These are phyloP conservation scores for Penicillium silybi DNA, from an alignment of 495 filamentous ascomycete genomes.

Conservation along the genomic window DNA sequence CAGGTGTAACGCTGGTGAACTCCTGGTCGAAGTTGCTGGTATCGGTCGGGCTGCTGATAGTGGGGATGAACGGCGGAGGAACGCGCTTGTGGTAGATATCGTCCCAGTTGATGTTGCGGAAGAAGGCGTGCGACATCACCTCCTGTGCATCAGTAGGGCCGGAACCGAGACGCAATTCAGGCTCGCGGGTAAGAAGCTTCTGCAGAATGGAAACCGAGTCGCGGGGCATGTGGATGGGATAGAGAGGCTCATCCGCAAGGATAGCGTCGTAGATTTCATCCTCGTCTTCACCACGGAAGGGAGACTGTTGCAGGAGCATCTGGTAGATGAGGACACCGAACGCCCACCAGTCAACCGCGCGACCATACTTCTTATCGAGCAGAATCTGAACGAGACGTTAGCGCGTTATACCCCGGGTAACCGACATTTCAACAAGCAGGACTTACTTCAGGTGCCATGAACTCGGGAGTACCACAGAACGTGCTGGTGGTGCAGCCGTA, in stretches of 20 bases:
- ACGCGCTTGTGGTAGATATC: conserved; percentile 95
- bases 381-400: conserved; percentile 64
- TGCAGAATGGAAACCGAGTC: conserved; percentile 97
- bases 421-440: neutral
- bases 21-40: conserved; percentile 99
- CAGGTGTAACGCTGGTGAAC: conserved; percentile 97
- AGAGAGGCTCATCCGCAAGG: conserved; percentile 93
- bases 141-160: conserved; percentile 98
- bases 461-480: conserved; percentile 98
- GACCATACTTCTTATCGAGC: conserved; percentile 96
- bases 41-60: conserved; percentile 86
- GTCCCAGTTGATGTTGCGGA: conserved; percentile 97
- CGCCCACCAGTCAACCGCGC: conserved; percentile 99
- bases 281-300: conserved; percentile 98
- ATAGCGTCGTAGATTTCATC: conserved; percentile 99
- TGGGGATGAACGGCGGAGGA: conserved; percentile 80
- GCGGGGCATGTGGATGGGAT: conserved; percentile 98
- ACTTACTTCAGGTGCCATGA: conserved; percentile 96
- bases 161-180: conserved; percentile 85
- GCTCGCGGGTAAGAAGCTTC: conserved; percentile 94
- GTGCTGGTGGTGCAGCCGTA: conserved; percentile 95
- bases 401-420: neutral
- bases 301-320: conserved; percentile 98
- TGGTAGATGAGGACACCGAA: conserved; percentile 99
- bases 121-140: conserved; percentile 98